Evolutionary conservation across 805 yeast genomes (phyloP), one percentile per base, ranked within the genome.

Genomic region (Metschnikowia sp.): DNA sequence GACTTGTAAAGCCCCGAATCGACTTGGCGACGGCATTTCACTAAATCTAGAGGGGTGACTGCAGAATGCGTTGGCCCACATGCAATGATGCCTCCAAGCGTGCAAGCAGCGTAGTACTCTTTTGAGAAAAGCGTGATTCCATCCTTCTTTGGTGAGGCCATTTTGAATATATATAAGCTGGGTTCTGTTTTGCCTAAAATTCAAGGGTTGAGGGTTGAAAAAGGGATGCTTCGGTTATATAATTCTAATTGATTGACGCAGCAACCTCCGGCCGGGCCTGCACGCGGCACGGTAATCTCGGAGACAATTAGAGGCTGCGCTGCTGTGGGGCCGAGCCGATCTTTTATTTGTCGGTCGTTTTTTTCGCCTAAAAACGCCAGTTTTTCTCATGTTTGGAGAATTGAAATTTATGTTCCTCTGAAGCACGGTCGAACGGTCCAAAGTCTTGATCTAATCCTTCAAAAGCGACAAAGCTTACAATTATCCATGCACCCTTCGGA

Each of bases 1-100:
- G 92, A 81, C 57, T 72, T 76, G 72, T 92, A 92, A 11, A 91
- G 68, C 4, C 71, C 48, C 1, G 95, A 69, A 65, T 88, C 77
- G 29, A 92, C 97, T 70, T 92, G 98, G 57, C 92, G 76, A 64
- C 98, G 84, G 72, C 96, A 87, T 71, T 92, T 92, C 63, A 94
- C 95, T 47, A 94, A 72, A 70, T 92, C 99, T 49, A 92, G 76
- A 4, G 98, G 98, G 7, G 97, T 88, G 26, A 94, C 95, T 3
- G 86, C 80, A 1, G 96, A 82, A 68, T 92, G 99, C 11, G 98
- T 92, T 32, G 98, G 97, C 12, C 97, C 97, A 75, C 98, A 92
- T 2, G 98, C 97, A 45, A 86, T 57, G 46, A 83, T 77, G 57
- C 92, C 95, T 40, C 91, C 95, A 35, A 83, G 42, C 3, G 90